Evolutionary conservation across 169 alveolate species (phyloP).

Genomic region (Ichthyophthirius multifiliis): DNA sequence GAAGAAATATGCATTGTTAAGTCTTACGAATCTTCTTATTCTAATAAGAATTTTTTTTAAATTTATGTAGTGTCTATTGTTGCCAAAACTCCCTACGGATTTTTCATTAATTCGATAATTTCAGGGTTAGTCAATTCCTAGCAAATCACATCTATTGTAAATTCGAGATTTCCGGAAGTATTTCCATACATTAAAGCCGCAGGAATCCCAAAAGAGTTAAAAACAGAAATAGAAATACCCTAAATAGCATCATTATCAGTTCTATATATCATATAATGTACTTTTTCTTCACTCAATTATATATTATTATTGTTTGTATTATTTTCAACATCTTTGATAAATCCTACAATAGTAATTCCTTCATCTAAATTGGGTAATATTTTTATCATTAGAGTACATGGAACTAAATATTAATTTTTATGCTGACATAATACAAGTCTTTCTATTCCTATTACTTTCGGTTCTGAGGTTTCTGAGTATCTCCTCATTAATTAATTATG

Average conservation of each 20-base stretch:
- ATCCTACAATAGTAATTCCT: constrained; percentile 34
- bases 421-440: constrained; percentile 23
- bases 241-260: background rate
- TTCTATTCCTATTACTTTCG: constrained; percentile 20
- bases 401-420: constrained; percentile 17
- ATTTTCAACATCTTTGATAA: background rate
- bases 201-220: constrained; percentile 28
- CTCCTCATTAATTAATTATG: constrained; percentile 27
- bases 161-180: background rate
- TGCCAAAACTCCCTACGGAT: background rate
- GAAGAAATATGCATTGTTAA: no score
- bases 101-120: background rate
- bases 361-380: constrained; percentile 33
- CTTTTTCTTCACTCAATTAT: background rate
- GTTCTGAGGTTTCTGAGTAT: constrained; percentile 26
- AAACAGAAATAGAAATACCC: constrained; percentile 17
- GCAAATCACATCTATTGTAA: constrained; percentile 11
- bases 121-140: background rate
- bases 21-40: background rate
- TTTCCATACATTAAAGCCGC: constrained; percentile 13
- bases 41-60: background rate
- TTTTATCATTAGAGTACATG: constrained; percentile 27
- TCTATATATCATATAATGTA: constrained; percentile 3
- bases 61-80: constrained; percentile 1
- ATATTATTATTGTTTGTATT: background rate